Evolutionary conservation across 2,329 filamentous ascomycete species (phyloP).

Genomic region (Tolypocladium tundrense): DNA sequence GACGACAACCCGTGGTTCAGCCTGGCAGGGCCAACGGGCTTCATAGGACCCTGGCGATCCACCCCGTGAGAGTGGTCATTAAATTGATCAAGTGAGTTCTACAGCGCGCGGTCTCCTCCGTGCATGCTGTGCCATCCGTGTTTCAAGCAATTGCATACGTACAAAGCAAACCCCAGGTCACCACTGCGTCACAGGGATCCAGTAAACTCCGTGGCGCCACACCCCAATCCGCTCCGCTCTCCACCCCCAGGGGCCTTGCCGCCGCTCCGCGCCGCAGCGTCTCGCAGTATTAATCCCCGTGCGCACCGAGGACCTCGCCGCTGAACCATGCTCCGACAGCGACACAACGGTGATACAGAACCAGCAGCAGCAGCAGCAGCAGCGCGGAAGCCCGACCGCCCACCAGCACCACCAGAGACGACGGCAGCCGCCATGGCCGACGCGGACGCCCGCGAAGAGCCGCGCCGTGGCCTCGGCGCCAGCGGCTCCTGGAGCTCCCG

Average conservation of each 20-base stretch:
- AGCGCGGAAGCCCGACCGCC: not conserved
- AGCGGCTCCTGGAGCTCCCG: slow-evolving; percentile 19
- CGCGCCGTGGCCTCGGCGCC: not conserved
- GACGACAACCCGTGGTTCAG: not conserved
- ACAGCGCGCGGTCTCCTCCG: not conserved
- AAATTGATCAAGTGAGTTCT: not conserved
- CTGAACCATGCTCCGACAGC: slow-evolving; percentile 18
- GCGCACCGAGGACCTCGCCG: not conserved
- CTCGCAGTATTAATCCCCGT: not conserved
- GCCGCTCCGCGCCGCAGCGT: not conserved
- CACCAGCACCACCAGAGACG: not conserved
- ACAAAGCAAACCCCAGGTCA: not conserved
- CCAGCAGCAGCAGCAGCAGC: not conserved
- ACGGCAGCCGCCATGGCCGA: slow-evolving; percentile 1
- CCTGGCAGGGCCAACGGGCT: not conserved
- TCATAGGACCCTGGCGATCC: not conserved
- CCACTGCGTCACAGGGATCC: not conserved
- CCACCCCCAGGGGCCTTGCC: not conserved
- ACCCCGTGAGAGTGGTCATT: not conserved
- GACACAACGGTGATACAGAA: slow-evolving; percentile 5
- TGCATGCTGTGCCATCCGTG: not conserved
- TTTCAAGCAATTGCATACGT: not conserved
- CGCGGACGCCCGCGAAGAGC: slow-evolving; percentile 1
- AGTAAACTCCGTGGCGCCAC: not conserved
- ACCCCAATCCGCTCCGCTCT: not conserved